Evolutionary conservation across 805 yeast species (phyloP).

Genomic region (Nakazawaea ambrosiae): DNA sequence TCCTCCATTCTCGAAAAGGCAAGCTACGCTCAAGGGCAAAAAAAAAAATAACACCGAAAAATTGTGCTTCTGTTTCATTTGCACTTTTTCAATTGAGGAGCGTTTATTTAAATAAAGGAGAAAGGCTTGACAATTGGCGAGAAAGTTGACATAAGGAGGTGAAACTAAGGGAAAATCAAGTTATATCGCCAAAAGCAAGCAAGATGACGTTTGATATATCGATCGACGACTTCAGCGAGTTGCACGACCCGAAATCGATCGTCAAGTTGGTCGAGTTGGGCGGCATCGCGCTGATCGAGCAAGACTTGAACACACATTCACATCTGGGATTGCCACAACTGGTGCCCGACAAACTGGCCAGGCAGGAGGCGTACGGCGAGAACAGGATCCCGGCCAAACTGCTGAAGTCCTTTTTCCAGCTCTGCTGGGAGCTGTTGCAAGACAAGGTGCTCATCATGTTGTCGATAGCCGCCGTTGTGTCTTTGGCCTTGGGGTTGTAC

Average conservation of each 20-base stretch:
- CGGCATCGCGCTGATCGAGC: constrained; percentile 30
- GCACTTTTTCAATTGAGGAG: too few species aligned
- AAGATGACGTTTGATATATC: constrained; percentile 16
- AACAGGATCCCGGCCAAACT: constrained; percentile 67
- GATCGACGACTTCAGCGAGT: constrained; percentile 31
- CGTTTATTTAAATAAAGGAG: too few species aligned
- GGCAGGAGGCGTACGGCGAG: constrained; percentile 53
- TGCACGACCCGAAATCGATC: constrained; percentile 62
- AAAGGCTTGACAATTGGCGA: too few species aligned
- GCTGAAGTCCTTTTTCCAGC: constrained; percentile 57
- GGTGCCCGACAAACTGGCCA: constrained; percentile 23
- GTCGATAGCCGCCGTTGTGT: constrained; percentile 79
- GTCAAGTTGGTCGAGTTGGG: constrained; percentile 34
- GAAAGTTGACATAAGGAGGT: too few species aligned
- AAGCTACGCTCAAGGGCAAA: too few species aligned
- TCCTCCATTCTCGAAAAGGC: too few species aligned
- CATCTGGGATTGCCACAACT: constrained; percentile 33
- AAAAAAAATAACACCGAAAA: too few species aligned
- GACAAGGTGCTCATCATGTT: constrained; percentile 86
- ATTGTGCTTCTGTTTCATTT: too few species aligned
- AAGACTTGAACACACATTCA: constrained; percentile 28
- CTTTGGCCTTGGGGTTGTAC: constrained; percentile 85
- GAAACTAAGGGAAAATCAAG: too few species aligned
- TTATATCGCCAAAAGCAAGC: too few species aligned
- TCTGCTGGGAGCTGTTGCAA: constrained; percentile 79